Evolutionary conservation across 805 yeast species (phyloP).

Genomic region (Vanderwaltozyma tropicalis): DNA sequence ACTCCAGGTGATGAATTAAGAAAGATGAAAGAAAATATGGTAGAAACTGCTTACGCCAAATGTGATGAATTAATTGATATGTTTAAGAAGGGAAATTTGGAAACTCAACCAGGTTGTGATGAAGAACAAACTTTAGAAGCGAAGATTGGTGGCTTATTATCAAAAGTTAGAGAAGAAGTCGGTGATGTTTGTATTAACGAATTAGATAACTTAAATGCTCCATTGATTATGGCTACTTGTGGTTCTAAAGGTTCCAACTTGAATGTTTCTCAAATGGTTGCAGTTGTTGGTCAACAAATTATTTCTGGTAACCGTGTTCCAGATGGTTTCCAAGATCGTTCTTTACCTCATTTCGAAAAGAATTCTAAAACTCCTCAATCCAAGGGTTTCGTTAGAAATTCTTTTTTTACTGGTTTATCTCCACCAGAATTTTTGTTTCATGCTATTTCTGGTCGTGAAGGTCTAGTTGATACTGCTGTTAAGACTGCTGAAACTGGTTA

Average conservation of each 20-base stretch:
- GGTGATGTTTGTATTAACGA: conserved; percentile 96
- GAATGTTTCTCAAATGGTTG: conserved; percentile 99
- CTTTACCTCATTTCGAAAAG: conserved; percentile 92
- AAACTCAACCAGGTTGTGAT: conserved; percentile 98
- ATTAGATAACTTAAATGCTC: conserved; percentile 83
- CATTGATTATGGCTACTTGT: conserved; percentile 97
- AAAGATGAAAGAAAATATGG: conserved; percentile 72
- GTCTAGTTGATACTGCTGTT: conserved; percentile 97
- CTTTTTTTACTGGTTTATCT: conserved; percentile 84
- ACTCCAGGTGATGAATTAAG: conserved; percentile 81
- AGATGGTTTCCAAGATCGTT: conserved; percentile 98
- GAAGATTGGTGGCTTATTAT: conserved; percentile 88
- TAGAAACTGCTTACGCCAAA: conserved; percentile 78
- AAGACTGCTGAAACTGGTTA: conserved; percentile 99
- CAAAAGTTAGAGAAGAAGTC: conserved; percentile 97
- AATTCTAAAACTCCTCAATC: conserved; percentile 95
- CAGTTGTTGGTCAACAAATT: conserved; percentile 98
- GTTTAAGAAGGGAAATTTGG: conserved; percentile 76
- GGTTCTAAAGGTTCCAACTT: conserved; percentile 98
- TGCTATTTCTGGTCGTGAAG: conserved; percentile 99
- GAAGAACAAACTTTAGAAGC: conserved; percentile 98
- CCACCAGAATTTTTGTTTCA: conserved; percentile 98
- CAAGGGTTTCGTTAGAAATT: conserved; percentile 94
- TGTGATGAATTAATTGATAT: conserved; percentile 83
- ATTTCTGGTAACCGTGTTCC: conserved; percentile 98